Percentiles rank a stretch among this genome's conserved stretches.
These are phyloP conservation scores for Phytophthora idaei DNA, from an alignment of 352 stramenopile genomes.

Conservation along the genomic window DNA sequence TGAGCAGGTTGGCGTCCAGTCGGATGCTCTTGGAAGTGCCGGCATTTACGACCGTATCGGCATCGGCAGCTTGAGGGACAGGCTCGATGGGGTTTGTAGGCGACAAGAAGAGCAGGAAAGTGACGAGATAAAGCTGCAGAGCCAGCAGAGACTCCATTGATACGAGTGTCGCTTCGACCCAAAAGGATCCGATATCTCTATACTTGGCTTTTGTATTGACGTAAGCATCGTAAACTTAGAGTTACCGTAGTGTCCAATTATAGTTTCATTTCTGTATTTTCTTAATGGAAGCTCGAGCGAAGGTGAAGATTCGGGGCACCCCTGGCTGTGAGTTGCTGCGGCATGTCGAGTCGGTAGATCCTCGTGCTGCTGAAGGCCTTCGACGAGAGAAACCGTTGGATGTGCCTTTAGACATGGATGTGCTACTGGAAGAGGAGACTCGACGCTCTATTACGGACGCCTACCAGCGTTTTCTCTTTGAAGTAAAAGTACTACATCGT, in stretches of 20 bases:
- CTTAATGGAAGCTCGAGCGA: constrained; percentile 33
- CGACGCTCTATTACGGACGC: constrained; percentile 59
- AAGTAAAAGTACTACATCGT: constrained; percentile 63
- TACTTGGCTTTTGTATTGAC: background rate
- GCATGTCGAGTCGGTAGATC: constrained; percentile 57
- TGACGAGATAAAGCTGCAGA: constrained; percentile 14
- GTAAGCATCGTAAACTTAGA: background rate
- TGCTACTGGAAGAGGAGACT: constrained; percentile 72
- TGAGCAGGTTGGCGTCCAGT: constrained; percentile 72
- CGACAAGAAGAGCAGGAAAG: background rate
- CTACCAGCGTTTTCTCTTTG: constrained; percentile 70
- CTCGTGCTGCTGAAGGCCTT: constrained; percentile 60
- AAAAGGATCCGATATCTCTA: constrained; percentile 2
- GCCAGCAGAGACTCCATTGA: constrained; percentile 5
- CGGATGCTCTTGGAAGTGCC: constrained; percentile 57
- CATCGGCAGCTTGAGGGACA: constrained; percentile 55
- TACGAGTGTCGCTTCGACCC: constrained; percentile 7
- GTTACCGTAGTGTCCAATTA: background rate
- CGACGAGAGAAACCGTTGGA: constrained; percentile 29
- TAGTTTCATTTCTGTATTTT: background rate
- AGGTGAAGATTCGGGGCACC: constrained; percentile 48
- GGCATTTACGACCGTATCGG: constrained; percentile 51
- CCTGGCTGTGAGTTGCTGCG: constrained; percentile 54
- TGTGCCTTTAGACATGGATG: constrained; percentile 39
- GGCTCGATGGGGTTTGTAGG: constrained; percentile 37